A percentile compares a stretch with the other conserved stretches of the same genome.
These are phyloP conservation scores for Fagopyrum tataricum DNA, from an alignment of 148 eudicot species.

Conservation along the genomic window DNA sequence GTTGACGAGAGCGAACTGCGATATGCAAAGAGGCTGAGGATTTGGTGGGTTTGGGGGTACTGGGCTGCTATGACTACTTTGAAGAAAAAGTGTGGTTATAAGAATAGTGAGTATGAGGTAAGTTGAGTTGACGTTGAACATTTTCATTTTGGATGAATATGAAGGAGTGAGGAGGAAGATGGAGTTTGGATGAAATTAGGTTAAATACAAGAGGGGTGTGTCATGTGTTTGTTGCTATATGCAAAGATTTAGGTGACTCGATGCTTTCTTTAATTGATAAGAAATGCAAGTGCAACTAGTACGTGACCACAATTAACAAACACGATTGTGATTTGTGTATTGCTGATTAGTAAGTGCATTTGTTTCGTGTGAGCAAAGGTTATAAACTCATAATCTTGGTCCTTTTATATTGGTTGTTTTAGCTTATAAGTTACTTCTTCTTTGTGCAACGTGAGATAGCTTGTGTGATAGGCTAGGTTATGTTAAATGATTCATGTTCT, in stretches of 20 bases:
- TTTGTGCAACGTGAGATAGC: too few species aligned
- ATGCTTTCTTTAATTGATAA: neutral
- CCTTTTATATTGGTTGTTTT: neutral
- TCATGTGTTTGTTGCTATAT: neutral
- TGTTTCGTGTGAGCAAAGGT: slow-evolving; percentile 3
- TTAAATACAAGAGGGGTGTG: neutral
- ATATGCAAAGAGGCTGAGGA: slow-evolving; percentile 44
- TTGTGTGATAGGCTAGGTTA: too few species aligned
- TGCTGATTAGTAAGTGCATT: neutral
- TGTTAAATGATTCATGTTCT: too few species aligned
- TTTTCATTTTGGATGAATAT: neutral
- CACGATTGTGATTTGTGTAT: neutral
- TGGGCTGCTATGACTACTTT: neutral
- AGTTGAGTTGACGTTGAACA: neutral
- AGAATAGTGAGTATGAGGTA: neutral
- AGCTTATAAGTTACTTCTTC: too few species aligned
- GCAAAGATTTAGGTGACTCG: neutral
- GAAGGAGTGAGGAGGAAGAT: neutral
- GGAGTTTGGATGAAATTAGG: neutral
- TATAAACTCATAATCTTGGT: neutral
- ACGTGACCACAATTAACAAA: neutral
- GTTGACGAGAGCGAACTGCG: slow-evolving; percentile 62
- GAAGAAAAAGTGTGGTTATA: neutral
- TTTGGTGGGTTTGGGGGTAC: slow-evolving; percentile 15
- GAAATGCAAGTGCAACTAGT: neutral